Percentiles rank a stretch among this genome's conserved stretches.
Evolutionary conservation across 306 rosid genomes (phyloP).

Genomic region (Pterocarpus macrocarpus): DNA sequence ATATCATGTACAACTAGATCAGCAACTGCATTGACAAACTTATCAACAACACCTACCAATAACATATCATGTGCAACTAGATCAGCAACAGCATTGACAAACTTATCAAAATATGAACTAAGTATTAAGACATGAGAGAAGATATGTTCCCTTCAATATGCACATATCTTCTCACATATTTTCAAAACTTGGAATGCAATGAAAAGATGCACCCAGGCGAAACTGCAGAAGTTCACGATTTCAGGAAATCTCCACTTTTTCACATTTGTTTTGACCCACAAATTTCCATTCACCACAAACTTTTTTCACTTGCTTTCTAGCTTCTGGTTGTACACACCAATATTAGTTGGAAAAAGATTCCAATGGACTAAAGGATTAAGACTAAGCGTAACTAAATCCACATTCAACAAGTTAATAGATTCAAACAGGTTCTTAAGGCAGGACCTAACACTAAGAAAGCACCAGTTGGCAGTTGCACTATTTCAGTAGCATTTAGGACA

Average conservation of each 20-base stretch:
- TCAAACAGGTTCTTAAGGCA: not conserved
- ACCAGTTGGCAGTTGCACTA: not conserved
- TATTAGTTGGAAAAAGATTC: not conserved
- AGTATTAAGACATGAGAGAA: slow-evolving; percentile 24
- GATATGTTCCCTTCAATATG: slow-evolving; percentile 8
- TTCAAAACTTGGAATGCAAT: slow-evolving; percentile 29
- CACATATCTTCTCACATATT: slow-evolving; percentile 12
- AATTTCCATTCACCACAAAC: not conserved
- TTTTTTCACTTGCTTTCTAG: slow-evolving; percentile 16
- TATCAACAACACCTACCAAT: slow-evolving; percentile 60
- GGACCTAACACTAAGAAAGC: not conserved
- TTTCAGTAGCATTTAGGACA: not conserved
- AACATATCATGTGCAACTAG: slow-evolving; percentile 36
- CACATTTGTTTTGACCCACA: not conserved
- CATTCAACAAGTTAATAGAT: not conserved
- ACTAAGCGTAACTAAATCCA: slow-evolving; percentile 13
- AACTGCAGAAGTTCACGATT: slow-evolving; percentile 21
- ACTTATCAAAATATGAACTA: slow-evolving; percentile 13
- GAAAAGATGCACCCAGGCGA: slow-evolving; percentile 16
- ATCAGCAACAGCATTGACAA: slow-evolving; percentile 34
- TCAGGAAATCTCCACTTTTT: slow-evolving; percentile 13
- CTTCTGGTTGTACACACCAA: not conserved
- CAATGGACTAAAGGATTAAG: not conserved
- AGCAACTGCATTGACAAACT: too few relatives aligned
- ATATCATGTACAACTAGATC: slow-evolving; percentile 41